Base-by-base conservation (phyloP, 768 basidiomycete genomes). In the Nidularia sp. region DNA sequence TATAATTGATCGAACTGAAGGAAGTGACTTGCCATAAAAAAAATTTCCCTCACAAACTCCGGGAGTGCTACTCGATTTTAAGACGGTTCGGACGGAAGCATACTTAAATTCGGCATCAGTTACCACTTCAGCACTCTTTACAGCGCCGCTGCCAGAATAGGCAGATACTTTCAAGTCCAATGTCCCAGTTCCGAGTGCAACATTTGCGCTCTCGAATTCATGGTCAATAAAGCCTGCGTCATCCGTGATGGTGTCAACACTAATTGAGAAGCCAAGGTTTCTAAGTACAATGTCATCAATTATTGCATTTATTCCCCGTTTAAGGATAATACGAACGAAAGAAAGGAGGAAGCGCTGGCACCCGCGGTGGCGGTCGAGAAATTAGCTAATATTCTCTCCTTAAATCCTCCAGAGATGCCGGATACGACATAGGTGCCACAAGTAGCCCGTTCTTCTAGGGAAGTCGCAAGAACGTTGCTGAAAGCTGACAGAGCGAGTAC, bases 11-110 rank as follows among this genome's bases (percentile, higher is more conserved):
- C 8, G 43, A 15, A 34, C 29, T 32, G 22, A 12, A 22, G 9
- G 18, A 45, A 7, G 25, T 43, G n/a, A 52, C 66, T 50, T 52
- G 68, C 70, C 51, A 51, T 70, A 72, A 55, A 68, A 67, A 48
- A 72, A 71, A 53, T 68, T 69, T 34, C 70, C 70, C 41, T 71
- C 70, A 13, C 66, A 63, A 31, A 71, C 62, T 13, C 70, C 70
- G 34, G 59, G 66, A 4, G 61, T 60, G 8, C 56, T 55, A 53
- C 69, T 71, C 34, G 70, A 71, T 52, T 70, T 70, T 36, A 62
- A 54, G 31, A 68, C 62, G 22, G 68, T 70, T 22, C 70, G 55
- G 12, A 72, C 68, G 9, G 70, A 72, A 4, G 60, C 70, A 50
- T 67, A 72, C 48, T 58, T 53, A 55, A 71, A 66, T 3, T 52